Percentiles rank a stretch among this genome's conserved stretches.
Conservation (phyloP, 2,329 filamentous ascomycete genomes). For the Neonectria sp. region DNA sequence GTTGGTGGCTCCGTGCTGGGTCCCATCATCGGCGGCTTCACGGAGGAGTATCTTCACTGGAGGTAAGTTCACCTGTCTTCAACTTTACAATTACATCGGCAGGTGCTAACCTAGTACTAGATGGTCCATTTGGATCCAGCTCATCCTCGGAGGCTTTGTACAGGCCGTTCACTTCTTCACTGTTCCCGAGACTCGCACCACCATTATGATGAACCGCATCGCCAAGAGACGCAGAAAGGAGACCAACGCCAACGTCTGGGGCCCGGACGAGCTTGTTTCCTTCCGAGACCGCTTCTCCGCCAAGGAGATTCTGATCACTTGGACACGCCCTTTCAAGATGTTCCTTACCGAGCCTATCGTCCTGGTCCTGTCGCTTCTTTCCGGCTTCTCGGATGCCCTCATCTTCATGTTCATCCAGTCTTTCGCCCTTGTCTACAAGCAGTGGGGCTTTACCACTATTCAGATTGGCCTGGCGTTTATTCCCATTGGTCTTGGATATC, state of each 20-base stretch:
- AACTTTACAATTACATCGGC: background rate
- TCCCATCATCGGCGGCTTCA: slow-evolving; percentile 84
- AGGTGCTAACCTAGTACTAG: slow-evolving; percentile 39
- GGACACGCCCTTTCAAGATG: slow-evolving; percentile 79
- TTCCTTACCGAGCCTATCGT: slow-evolving; percentile 84
- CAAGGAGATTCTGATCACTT: slow-evolving; percentile 70
- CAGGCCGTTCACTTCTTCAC: slow-evolving; percentile 77
- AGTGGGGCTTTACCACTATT: slow-evolving; percentile 75
- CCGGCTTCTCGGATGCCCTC: slow-evolving; percentile 80
- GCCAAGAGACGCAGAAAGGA: slow-evolving; percentile 80
- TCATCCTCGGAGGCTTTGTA: slow-evolving; percentile 81
- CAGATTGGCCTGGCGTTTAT: slow-evolving; percentile 74
- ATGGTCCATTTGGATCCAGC: slow-evolving; percentile 87
- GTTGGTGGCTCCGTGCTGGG: slow-evolving; percentile 84
- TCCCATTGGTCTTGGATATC: slow-evolving; percentile 77
- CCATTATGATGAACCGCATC: slow-evolving; percentile 83
- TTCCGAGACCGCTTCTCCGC: slow-evolving; percentile 72
- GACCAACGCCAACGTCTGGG: slow-evolving; percentile 74
- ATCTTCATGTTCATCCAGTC: slow-evolving; percentile 86
- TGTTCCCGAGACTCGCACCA: slow-evolving; percentile 85
- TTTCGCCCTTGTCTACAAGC: slow-evolving; percentile 76
- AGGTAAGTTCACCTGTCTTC: slow-evolving; percentile 58
- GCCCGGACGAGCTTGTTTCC: slow-evolving; percentile 79
- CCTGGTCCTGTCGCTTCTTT: slow-evolving; percentile 77
- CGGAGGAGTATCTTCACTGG: slow-evolving; percentile 78